Conservation (phyloP, 1,284 basidiomycete species). For the Amylostereum areolatum region DNA sequence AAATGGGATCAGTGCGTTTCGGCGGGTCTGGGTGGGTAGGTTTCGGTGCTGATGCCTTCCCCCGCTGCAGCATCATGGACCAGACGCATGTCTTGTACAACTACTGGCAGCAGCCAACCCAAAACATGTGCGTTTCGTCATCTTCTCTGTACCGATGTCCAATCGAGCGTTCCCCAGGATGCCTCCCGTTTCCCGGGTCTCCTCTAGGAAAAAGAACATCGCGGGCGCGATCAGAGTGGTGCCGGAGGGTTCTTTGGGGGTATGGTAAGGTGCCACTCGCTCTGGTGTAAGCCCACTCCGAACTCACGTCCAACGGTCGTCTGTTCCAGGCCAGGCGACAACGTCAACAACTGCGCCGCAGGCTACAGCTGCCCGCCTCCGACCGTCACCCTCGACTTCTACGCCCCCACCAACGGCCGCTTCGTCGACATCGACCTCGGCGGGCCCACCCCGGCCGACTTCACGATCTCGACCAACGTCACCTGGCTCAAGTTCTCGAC, state of each 20-base stretch:
- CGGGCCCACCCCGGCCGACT: constrained; percentile 53
- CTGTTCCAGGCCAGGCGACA: constrained; percentile 51
- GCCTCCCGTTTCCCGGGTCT: constrained; percentile 51
- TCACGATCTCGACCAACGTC: constrained; percentile 42
- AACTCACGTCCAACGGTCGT: neutral
- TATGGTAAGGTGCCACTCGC: constrained; percentile 25
- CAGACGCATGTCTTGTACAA: constrained; percentile 60
- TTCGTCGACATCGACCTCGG: constrained; percentile 61
- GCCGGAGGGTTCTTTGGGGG: constrained; percentile 52
- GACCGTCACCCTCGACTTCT: constrained; percentile 46
- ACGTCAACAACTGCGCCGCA: constrained; percentile 44
- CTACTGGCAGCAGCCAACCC: constrained; percentile 69
- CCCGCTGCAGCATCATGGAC: constrained; percentile 51
- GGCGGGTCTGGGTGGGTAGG: no score
- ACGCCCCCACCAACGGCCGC: constrained; percentile 42
- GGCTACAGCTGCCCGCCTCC: constrained; percentile 49
- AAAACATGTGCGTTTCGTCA: constrained; percentile 39
- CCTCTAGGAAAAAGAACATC: constrained; percentile 49
- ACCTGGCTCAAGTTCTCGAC: constrained; percentile 50
- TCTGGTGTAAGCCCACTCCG: constrained; percentile 24
- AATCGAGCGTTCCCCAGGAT: constrained; percentile 30
- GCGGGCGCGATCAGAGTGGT: constrained; percentile 56
- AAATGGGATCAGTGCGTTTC: constrained; percentile 53
- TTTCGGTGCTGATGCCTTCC: neutral
- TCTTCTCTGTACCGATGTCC: neutral